Conservation (phyloP, 2,329 filamentous ascomycete genomes). For the Chrysoporthe puriensis region DNA sequence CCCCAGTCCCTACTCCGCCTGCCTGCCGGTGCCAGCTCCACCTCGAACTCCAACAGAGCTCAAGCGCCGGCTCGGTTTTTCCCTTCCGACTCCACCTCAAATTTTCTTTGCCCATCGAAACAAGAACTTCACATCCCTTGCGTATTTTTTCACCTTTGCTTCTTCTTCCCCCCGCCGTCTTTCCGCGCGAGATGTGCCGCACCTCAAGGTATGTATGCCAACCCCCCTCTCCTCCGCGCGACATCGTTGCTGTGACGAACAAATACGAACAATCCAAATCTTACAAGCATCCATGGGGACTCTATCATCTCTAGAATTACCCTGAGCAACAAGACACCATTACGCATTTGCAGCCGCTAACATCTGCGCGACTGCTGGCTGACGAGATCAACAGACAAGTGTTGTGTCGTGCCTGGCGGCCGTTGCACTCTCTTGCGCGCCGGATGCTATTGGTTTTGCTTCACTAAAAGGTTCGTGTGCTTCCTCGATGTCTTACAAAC, state of each 20-base stretch:
- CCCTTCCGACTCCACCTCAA: slow-evolving; percentile 27
- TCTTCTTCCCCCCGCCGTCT: neutral
- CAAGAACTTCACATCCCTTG: slow-evolving; percentile 13
- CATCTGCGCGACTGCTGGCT: slow-evolving; percentile 8
- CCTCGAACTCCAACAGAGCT: neutral
- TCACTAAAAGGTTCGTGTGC: slow-evolving; percentile 51
- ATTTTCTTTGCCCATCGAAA: slow-evolving; percentile 13
- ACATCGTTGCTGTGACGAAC: slow-evolving; percentile 48
- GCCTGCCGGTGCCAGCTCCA: neutral
- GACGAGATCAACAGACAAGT: slow-evolving; percentile 16
- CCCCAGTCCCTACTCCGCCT: neutral
- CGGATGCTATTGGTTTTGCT: neutral
- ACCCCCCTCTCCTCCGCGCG: slow-evolving; percentile 16
- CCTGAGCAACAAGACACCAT: slow-evolving; percentile 52
- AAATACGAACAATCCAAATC: slow-evolving; percentile 65
- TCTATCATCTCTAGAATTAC: slow-evolving; percentile 55
- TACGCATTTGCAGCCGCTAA: slow-evolving; percentile 13
- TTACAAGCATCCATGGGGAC: slow-evolving; percentile 62
- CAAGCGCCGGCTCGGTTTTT: slow-evolving; percentile 23
- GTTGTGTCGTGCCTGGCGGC: slow-evolving; percentile 20
- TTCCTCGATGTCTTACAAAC: slow-evolving; percentile 22
- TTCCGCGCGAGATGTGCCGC: slow-evolving; percentile 18
- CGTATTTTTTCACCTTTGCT: neutral
- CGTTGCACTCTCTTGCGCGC: slow-evolving; percentile 4
- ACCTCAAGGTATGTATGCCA: slow-evolving; percentile 36